phyloP scores from a whole-genome alignment of 225 moss, liverwort and hornwort species.

The Pseudoscleropodium purum region DNA sequence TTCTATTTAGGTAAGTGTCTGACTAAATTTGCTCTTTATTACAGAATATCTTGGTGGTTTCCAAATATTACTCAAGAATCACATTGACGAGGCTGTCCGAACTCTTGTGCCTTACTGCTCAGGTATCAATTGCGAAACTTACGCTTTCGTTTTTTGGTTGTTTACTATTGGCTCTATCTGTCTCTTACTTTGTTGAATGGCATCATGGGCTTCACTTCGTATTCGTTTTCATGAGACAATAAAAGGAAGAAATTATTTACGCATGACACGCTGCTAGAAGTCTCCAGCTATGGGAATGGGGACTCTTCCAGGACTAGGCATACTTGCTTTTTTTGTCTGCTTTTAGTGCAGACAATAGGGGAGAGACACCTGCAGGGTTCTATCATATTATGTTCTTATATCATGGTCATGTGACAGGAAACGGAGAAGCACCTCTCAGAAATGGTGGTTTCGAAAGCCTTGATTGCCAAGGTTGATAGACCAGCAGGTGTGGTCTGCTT shows the following conservation, averaged over 20 bases:
- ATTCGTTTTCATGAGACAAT: not conserved
- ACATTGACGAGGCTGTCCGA: constrained; percentile 87
- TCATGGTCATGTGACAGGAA: constrained; percentile 46
- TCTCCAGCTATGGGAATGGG: not conserved
- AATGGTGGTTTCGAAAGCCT: constrained; percentile 97
- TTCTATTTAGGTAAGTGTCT: not conserved
- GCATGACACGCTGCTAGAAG: not conserved
- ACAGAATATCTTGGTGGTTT: constrained; percentile 99
- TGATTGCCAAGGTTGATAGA: constrained; percentile 94
- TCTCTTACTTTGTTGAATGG: not conserved
- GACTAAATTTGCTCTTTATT: not conserved
- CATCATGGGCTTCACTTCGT: not conserved
- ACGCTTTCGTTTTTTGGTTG: not conserved
- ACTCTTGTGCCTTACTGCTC: constrained; percentile 72
- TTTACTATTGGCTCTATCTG: not conserved
- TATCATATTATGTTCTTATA: not conserved
- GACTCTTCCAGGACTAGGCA: not conserved
- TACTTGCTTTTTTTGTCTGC: not conserved
- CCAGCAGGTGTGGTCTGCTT: constrained; percentile 92
- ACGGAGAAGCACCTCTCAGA: constrained; percentile 96
- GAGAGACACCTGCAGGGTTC: not conserved
- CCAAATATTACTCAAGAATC: constrained; percentile 95
- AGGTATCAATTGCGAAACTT: constrained; percentile 1
- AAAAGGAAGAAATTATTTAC: not conserved
- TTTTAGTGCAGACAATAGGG: not conserved